Percentiles rank a stretch among this genome's conserved stretches.
Evolutionary conservation across 2,329 filamentous ascomycete genomes (phyloP).

Genomic region (Emergomyces orientalis): DNA sequence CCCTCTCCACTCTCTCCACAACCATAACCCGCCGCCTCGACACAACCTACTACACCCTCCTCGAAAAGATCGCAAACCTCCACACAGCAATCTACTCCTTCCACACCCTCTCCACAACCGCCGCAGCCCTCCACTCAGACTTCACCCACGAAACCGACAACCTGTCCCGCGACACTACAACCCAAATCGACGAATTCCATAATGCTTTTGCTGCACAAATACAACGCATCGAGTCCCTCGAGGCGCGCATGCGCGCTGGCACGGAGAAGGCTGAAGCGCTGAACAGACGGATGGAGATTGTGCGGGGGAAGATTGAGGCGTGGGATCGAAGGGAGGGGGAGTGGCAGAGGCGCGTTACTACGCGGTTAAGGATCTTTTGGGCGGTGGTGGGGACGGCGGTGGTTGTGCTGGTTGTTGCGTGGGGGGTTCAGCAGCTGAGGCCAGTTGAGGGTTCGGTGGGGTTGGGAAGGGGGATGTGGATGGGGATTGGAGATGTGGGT

Average conservation of each 20-base stretch:
- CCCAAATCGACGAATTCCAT: conserved; percentile 30
- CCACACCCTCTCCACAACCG: conserved; percentile 32
- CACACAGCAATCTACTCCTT: conserved; percentile 36
- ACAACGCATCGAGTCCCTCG: conserved; percentile 28
- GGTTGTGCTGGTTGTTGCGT: conserved; percentile 9
- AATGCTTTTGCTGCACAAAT: conserved; percentile 31
- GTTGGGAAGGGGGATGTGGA: background rate
- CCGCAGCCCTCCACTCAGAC: conserved; percentile 27
- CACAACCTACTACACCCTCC: conserved; percentile 41
- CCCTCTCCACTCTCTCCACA: conserved; percentile 32
- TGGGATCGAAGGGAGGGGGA: conserved; percentile 38
- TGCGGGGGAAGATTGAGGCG: conserved; percentile 31
- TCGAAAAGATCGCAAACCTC: conserved; percentile 36
- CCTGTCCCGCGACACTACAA: conserved; percentile 30
- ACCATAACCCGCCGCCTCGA: conserved; percentile 39
- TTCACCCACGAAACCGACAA: conserved; percentile 30
- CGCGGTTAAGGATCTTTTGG: conserved; percentile 34
- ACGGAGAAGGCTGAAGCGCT: conserved; percentile 29
- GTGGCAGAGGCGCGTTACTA: conserved; percentile 32
- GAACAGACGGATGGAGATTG: conserved; percentile 31
- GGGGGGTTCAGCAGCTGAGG: background rate
- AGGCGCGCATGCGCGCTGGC: conserved; percentile 32
- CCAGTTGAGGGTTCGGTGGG: background rate
- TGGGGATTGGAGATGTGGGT: background rate
- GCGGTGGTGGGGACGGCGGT: conserved; percentile 19